Conservation (phyloP, 495 filamentous ascomycete species). For the Beverwykella pulmonaria region DNA sequence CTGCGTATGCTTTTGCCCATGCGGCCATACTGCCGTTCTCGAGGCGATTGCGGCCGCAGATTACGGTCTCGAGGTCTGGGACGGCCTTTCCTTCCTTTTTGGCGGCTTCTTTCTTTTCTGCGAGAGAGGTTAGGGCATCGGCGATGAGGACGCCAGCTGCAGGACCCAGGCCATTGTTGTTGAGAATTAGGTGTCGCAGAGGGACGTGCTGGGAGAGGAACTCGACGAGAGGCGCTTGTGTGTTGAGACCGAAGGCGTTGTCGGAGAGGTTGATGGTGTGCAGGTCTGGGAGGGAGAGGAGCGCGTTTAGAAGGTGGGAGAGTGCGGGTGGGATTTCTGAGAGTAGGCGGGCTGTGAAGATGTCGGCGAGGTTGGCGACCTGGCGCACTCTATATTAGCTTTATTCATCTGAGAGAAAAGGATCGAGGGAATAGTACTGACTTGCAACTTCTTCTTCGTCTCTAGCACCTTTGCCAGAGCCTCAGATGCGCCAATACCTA, state of each 20-base stretch:
- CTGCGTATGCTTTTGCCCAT: conserved; percentile 83
- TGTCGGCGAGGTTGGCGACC: conserved; percentile 89
- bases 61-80: conserved; percentile 84
- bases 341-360: conserved; percentile 93
- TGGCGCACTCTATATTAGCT: conserved; percentile 37
- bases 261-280: conserved; percentile 94
- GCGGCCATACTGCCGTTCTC: conserved; percentile 95
- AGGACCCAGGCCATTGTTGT: conserved; percentile 98
- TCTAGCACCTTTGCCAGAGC: conserved; percentile 77
- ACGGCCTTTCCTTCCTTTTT: conserved; percentile 59
- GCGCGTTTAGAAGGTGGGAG: conserved; percentile 77
- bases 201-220: conserved; percentile 86
- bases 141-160: conserved; percentile 84
- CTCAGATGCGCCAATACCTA: conserved; percentile 84
- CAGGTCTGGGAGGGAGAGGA: conserved; percentile 78
- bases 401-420: neutral
- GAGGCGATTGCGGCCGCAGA: conserved; percentile 92
- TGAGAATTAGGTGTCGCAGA: conserved; percentile 87
- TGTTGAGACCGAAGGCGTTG: conserved; percentile 96
- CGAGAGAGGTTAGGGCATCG: conserved; percentile 72
- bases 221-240: conserved; percentile 56
- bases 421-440: conserved; percentile 43
- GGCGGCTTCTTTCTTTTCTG: conserved; percentile 77
- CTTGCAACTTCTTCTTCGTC: conserved; percentile 76
- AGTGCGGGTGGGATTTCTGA: conserved; percentile 92